These are phyloP conservation scores for Venturia asperata DNA, from an alignment of 2,329 filamentous ascomycete species.

Conservation along the genomic window DNA sequence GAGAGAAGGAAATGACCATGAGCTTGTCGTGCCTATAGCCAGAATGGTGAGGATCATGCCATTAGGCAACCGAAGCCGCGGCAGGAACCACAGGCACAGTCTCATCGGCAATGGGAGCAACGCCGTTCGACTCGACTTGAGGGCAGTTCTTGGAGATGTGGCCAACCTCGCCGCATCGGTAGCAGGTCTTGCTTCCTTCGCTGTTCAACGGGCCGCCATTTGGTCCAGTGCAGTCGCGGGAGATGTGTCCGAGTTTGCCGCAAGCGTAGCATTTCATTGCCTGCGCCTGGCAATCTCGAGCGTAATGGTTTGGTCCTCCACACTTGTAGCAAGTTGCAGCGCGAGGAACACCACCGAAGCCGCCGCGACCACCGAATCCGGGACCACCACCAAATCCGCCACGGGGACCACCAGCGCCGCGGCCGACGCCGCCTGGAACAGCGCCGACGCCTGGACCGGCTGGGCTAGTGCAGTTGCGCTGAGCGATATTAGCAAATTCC, in stretches of 20 bases:
- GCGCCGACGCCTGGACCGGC: conserved; percentile 34
- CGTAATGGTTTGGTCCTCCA: conserved; percentile 91
- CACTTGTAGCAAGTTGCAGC: conserved; percentile 64
- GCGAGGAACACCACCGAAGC: conserved; percentile 59
- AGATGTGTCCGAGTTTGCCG: conserved; percentile 91
- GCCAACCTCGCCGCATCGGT: conserved; percentile 90
- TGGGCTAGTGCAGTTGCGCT: conserved; percentile 79
- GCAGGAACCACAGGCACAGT: conserved; percentile 28
- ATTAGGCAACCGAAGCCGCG: conserved; percentile 40
- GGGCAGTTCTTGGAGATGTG: conserved; percentile 96
- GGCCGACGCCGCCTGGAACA: conserved; percentile 43
- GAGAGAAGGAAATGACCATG: neutral
- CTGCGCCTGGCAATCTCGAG: conserved; percentile 95
- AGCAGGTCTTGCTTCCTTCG: conserved; percentile 96
- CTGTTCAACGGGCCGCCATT: conserved; percentile 95
- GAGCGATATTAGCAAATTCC: conserved; percentile 16
- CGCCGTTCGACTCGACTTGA: conserved; percentile 55
- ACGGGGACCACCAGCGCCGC: conserved; percentile 58
- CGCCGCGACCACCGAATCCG: conserved; percentile 64
- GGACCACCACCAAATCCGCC: conserved; percentile 60
- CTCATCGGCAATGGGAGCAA: conserved; percentile 27
- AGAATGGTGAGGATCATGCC: neutral
- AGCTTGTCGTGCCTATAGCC: neutral
- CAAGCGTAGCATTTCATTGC: conserved; percentile 98
- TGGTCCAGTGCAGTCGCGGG: conserved; percentile 88